phyloP scores from a whole-genome alignment of 345 rosid genomes.

The Gossypium sturtianum region DNA sequence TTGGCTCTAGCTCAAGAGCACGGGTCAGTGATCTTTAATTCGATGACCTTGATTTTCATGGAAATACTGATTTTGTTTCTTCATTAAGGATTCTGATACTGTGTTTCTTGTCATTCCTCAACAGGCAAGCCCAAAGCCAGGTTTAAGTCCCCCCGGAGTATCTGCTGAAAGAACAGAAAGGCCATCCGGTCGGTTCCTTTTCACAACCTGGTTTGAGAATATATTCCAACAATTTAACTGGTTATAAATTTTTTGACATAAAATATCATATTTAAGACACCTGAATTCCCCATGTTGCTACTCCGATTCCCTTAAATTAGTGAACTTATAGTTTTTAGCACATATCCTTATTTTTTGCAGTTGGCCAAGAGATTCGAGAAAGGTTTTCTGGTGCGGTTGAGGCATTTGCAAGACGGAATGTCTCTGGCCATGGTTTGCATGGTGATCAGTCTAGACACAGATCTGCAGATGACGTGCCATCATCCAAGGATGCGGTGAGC shows the following conservation, averaged over 20 bases:
- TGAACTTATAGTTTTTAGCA: not conserved
- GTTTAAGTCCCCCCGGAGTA: slow-evolving; percentile 52
- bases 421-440: slow-evolving; percentile 47
- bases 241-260: slow-evolving; percentile 6
- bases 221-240: not conserved
- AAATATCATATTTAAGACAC: not conserved
- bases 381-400: slow-evolving; percentile 82
- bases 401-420: slow-evolving; percentile 69
- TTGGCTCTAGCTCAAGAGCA: slow-evolving; percentile 68
- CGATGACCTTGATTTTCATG: not conserved
- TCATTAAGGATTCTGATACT: not conserved
- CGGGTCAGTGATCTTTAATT: slow-evolving; percentile 39
- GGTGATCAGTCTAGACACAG: slow-evolving; percentile 47
- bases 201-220: not conserved
- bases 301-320: not conserved
- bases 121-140: slow-evolving; percentile 55
- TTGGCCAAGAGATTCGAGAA: slow-evolving; percentile 74
- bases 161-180: slow-evolving; percentile 74
- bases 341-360: slow-evolving; percentile 24
- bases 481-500: slow-evolving; percentile 54
- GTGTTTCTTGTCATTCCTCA: not conserved
- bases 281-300: not conserved
- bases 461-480: slow-evolving; percentile 45
- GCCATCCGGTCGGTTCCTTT: slow-evolving; percentile 51
- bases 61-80: not conserved